Evolutionary conservation across 345 rosid species (phyloP).

Genomic region (Eucalyptus polyanthemos): DNA sequence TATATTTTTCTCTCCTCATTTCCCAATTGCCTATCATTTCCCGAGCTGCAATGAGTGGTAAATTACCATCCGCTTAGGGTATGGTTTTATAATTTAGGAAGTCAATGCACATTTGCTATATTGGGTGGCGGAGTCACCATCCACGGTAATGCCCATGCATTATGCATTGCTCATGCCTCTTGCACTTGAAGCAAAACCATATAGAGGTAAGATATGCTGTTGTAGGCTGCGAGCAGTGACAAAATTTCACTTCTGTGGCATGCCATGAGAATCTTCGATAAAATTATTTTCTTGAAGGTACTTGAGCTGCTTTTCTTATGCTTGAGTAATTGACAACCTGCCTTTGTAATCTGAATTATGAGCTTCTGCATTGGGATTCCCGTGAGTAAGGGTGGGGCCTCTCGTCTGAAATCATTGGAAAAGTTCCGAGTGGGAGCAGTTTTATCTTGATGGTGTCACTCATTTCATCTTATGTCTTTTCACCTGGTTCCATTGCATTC

Average conservation of each 20-base stretch:
- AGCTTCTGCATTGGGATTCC: neutral
- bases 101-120: neutral
- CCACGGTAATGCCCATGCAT: neutral
- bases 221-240: neutral
- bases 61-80: neutral
- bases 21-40: neutral
- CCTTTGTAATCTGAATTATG: neutral
- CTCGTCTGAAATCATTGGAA: neutral
- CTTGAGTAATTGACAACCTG: neutral
- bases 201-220: neutral
- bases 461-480: neutral
- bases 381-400: neutral
- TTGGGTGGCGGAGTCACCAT: neutral
- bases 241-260: neutral
- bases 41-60: neutral
- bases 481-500: neutral
- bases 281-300: neutral
- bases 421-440: neutral
- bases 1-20: neutral
- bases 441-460: neutral
- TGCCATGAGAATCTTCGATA: neutral
- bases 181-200: neutral
- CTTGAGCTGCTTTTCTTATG: neutral
- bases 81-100: neutral
- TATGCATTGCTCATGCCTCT: neutral